Base-by-base conservation (phyloP, 768 basidiomycete species). In the Mycena floridula region DNA sequence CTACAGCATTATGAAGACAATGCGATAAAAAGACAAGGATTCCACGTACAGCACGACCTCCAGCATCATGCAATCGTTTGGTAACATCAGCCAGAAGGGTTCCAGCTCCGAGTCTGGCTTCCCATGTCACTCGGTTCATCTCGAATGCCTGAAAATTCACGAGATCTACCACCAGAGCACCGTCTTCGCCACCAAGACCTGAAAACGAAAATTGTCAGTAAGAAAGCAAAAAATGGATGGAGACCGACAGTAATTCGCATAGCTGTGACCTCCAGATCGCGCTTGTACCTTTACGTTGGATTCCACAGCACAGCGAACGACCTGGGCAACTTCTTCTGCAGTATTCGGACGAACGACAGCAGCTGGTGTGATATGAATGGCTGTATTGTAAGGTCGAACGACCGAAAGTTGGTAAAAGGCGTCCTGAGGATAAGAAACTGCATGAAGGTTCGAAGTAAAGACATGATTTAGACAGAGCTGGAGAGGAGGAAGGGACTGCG, bases 111-210 rank as follows among this genome's bases (percentile, higher is more conserved):
- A 62, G 46, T 2, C 46, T 58, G 9, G 58, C 56, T 28, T 51
- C 41, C 56, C 55, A 54, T 2, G 57, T 57, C n/a, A 38, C 43
- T 8, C 48, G 49, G 49, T 63, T 54, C 47, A 64, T 57, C 2
- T 7, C 18, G 46, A 64, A 53, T 43, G 50, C 30, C 24, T 58
- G 45, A 38, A 63, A 54, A 25, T 53, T 43, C 30, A 25, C 39
- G 26, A 66, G 28, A 48, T 66, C 63, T 40, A 66, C 49, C 3
- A 64, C 57, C 39, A 64, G 50, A 5, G 53, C 53, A n/a, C 55
- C 54, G 43, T 62, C 54, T 44, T 47, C 50, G 12, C 59, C 59
- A 7, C 59, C 59, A 11, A 65, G 48, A 20, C 46, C 53, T 54
- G 18, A 40, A 5, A n/a, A 27, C 16, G 8, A n/a, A n/a, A 18